Base-by-base conservation (phyloP, 2,329 filamentous ascomycete genomes). In the Penicillium brevicompactum region DNA sequence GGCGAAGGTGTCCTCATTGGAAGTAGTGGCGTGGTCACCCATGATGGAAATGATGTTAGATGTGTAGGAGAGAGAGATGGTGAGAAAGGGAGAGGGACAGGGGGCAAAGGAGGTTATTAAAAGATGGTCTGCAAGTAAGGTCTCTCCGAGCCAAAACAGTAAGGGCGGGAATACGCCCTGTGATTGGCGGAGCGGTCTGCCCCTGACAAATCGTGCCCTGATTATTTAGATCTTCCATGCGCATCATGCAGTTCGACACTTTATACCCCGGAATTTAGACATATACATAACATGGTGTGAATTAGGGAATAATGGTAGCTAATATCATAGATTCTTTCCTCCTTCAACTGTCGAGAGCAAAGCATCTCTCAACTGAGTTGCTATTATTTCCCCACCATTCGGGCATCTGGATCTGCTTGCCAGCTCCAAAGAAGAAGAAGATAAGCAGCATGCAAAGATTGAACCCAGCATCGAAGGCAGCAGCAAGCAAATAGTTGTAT, bases 341-440 rank as follows among this genome's bases (percentile, higher is more conserved):
- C 18, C 18, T n/a, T 50, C 46, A 60, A 27, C 47, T 62, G 30
- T 72, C 68, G 51, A 84, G 58, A 2, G 82, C 81, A 75, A 86
- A 87, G 66, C 84, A 87, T 51, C 84, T 75, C 70, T 87, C 84
- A 42, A 81, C 80, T n/a, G 66, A 70, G 6, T 76, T 71, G 27
- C 70, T 76, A 60, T 84, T 80, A 62, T 87, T 87, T 0, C 84
- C 84, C 83, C 84, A 87, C 84, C 84, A 87, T 57, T 83, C 67
- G n/a, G 83, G 83, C 84, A 86, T 86, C 14, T 70, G 74, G 7
- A 85, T 70, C 31, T 83, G 75, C 72, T 82, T 85, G 0, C 78
- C 83, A 6, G 80, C 79, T 1, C 82, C 81, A 60, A 86, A 84
- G 57, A 80, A 82, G 55, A 86, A 65, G 66, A 86, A 87, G n/a